Conservation (phyloP, 1,139 yeast genomes). For the Saccharomyces hybrid region DNA sequence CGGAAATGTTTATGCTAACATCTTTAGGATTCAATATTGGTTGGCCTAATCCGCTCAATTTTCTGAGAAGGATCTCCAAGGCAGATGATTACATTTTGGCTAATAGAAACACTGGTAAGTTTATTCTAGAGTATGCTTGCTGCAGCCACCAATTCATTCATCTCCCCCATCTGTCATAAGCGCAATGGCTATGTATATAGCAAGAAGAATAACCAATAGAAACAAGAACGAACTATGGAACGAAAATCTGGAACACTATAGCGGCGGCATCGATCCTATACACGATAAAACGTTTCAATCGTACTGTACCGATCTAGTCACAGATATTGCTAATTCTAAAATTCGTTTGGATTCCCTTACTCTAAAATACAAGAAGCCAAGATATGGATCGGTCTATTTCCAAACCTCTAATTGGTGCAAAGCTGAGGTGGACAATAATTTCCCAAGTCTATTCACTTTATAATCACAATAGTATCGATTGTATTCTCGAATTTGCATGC, state of each 20-base stretch:
- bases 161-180: constrained; percentile 69
- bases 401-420: constrained; percentile 16
- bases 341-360: constrained; percentile 26
- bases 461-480: background rate
- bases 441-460: background rate
- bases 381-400: constrained; percentile 17
- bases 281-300: constrained; percentile 17
- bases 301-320: constrained; percentile 17
- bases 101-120: constrained; percentile 84
- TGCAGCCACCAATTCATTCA: constrained; percentile 75
- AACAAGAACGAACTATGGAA: constrained; percentile 53
- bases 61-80: constrained; percentile 81
- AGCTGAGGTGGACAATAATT: background rate
- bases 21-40: constrained; percentile 72
- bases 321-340: constrained; percentile 27
- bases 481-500: background rate
- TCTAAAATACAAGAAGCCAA: constrained; percentile 22
- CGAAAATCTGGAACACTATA: constrained; percentile 71
- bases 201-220: constrained; percentile 59
- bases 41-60: constrained; percentile 92
- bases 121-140: constrained; percentile 70
- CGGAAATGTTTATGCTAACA: constrained; percentile 76
- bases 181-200: constrained; percentile 83
- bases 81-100: constrained; percentile 91
- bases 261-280: constrained; percentile 50